These are phyloP conservation scores for Hibiscus syriacus DNA, from an alignment of 345 rosid species.

Conservation along the genomic window DNA sequence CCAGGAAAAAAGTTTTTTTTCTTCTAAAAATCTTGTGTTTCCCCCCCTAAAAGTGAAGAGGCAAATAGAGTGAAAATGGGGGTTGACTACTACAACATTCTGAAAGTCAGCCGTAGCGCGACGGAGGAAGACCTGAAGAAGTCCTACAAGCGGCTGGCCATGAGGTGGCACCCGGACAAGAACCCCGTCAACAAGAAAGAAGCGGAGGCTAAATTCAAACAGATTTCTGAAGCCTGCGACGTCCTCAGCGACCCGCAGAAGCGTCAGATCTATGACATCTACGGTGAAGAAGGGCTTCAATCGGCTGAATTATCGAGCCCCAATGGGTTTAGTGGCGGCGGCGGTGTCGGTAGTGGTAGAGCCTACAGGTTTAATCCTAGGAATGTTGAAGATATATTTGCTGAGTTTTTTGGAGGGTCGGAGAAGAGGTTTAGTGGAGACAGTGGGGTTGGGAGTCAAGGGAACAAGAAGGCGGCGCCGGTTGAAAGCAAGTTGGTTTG, in stretches of 20 bases:
- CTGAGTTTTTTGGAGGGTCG: slow-evolving; percentile 58
- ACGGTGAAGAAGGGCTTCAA: slow-evolving; percentile 69
- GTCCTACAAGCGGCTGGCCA: slow-evolving; percentile 66
- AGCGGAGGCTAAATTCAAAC: slow-evolving; percentile 85
- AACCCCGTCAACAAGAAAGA: slow-evolving; percentile 58
- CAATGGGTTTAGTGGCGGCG: slow-evolving; percentile 19
- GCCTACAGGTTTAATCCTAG: slow-evolving; percentile 49
- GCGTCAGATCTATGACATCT: slow-evolving; percentile 78
- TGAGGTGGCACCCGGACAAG: slow-evolving; percentile 95
- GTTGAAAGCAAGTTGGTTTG: slow-evolving; percentile 69
- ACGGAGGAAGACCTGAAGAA: slow-evolving; percentile 69
- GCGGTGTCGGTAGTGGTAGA: slow-evolving; percentile 4
- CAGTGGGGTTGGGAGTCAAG: slow-evolving; percentile 26
- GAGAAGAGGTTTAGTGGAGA: slow-evolving; percentile 24
- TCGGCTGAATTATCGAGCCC: slow-evolving; percentile 30
- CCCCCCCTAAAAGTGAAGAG: too few relatives aligned
- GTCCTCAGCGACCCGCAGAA: slow-evolving; percentile 67
- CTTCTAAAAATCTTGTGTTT: background rate
- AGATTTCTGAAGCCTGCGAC: slow-evolving; percentile 77
- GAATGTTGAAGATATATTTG: slow-evolving; percentile 62
- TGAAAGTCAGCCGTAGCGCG: slow-evolving; percentile 52
- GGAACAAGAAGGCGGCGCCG: slow-evolving; percentile 49
- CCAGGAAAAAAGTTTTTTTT: background rate
- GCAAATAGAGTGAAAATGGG: slow-evolving; percentile 37
- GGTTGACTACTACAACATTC: slow-evolving; percentile 78